Percentiles rank a stretch among this genome's conserved stretches.
These are phyloP conservation scores for Aspergillus viridinutans DNA, from an alignment of 2,329 filamentous ascomycete species.

Conservation along the genomic window DNA sequence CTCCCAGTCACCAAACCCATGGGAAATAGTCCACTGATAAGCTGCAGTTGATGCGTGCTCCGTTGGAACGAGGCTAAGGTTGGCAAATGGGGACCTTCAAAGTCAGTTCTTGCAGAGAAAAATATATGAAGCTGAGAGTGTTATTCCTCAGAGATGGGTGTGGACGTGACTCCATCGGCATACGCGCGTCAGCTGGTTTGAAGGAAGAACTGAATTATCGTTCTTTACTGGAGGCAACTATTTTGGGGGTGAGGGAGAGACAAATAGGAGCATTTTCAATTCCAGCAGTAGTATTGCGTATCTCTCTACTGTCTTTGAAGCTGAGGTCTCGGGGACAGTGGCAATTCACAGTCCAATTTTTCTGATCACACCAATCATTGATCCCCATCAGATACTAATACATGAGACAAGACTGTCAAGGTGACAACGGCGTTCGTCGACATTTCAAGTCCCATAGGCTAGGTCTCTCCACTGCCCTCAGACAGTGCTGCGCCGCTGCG, in stretches of 20 bases:
- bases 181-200: not conserved
- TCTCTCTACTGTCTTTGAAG: not conserved
- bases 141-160: not conserved
- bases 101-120: not conserved
- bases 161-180: not conserved
- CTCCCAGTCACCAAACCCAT: not conserved
- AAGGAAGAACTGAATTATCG: not conserved
- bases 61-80: not conserved
- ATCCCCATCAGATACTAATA: not conserved
- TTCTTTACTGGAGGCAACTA: not conserved
- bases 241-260: not conserved
- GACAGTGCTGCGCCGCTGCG: not conserved
- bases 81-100: not conserved
- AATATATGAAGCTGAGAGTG: no score
- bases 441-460: not conserved
- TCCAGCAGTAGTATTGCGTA: not conserved
- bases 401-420: not conserved
- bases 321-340: conserved; percentile 7
- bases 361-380: not conserved
- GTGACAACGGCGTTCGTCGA: not conserved
- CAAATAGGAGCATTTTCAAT: not conserved
- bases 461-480: not conserved
- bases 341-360: conserved; percentile 1
- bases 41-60: not conserved
- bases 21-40: not conserved